Conservation (phyloP, 108 stramenopile genomes). For the Schizochytrium sp. region DNA sequence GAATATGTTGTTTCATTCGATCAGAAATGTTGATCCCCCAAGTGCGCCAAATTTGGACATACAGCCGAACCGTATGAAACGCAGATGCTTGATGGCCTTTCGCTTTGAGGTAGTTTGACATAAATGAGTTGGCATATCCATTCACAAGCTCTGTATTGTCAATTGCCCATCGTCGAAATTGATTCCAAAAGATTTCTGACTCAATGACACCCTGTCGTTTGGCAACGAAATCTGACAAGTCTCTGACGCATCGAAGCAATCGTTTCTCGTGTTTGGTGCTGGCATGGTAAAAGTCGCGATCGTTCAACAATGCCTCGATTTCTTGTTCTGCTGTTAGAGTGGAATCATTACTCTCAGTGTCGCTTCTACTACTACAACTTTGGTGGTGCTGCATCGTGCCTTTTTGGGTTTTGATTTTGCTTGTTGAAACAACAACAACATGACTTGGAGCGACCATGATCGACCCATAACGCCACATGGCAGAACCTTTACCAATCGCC, state of each 20-base stretch:
- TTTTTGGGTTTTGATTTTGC: too few relatives aligned
- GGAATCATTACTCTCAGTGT: not conserved
- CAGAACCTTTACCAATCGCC: too few relatives aligned
- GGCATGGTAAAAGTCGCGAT: not conserved
- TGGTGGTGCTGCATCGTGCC: too few relatives aligned
- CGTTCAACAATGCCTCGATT: not conserved
- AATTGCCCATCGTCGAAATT: not conserved
- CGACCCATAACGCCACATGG: too few relatives aligned
- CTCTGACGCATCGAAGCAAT: not conserved
- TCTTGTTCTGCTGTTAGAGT: not conserved
- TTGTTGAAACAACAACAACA: too few relatives aligned
- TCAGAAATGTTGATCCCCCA: not conserved
- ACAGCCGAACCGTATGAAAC: not conserved
- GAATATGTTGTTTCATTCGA: not conserved
- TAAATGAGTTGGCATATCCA: not conserved
- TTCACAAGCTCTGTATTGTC: not conserved
- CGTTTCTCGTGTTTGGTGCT: not conserved
- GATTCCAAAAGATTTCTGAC: not conserved
- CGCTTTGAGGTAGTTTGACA: not conserved
- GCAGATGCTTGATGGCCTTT: constrained; percentile 18
- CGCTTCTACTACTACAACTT: not conserved
- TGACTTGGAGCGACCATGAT: too few relatives aligned
- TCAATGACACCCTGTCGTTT: not conserved
- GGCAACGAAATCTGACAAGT: not conserved
- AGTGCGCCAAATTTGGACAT: not conserved